phyloP scores from a whole-genome alignment of 2,329 filamentous ascomycete species.

The Aspergillus ustus region DNA sequence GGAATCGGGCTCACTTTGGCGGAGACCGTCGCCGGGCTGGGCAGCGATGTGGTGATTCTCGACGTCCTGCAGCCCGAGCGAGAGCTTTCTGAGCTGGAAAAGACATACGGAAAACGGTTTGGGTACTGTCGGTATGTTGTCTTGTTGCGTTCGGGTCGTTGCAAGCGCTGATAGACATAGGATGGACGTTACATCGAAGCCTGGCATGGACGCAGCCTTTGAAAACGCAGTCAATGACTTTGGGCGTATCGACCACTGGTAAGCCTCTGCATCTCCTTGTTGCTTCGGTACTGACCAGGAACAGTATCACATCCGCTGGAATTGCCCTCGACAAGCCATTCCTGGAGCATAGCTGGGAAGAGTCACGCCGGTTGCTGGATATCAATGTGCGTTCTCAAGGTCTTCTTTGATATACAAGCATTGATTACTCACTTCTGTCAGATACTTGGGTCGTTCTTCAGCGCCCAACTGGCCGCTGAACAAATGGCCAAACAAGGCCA shows the following conservation, averaged over 20 bases:
- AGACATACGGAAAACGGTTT: background rate
- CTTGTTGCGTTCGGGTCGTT: background rate
- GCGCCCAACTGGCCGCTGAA: background rate
- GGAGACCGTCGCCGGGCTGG: background rate
- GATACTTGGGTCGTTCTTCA: constrained; percentile 3
- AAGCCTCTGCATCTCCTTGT: background rate
- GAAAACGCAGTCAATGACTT: background rate
- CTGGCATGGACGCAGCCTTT: background rate
- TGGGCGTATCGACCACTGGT: constrained; percentile 8
- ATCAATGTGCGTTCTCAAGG: background rate
- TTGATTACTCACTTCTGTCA: background rate
- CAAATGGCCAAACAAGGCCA: background rate
- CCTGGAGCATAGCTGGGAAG: background rate
- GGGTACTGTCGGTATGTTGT: background rate
- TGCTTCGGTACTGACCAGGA: background rate
- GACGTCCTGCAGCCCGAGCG: background rate
- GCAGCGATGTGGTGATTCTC: background rate
- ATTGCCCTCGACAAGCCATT: constrained; percentile 4
- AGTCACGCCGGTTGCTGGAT: background rate
- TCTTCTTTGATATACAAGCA: too few species aligned
- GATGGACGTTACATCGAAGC: background rate
- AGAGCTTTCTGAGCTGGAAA: background rate
- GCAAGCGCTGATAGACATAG: background rate
- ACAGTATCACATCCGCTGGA: background rate
- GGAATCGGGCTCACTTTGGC: constrained; percentile 1